These are phyloP conservation scores for Colletotrichum sojae DNA, from an alignment of 2,329 filamentous ascomycete genomes.

Conservation along the genomic window DNA sequence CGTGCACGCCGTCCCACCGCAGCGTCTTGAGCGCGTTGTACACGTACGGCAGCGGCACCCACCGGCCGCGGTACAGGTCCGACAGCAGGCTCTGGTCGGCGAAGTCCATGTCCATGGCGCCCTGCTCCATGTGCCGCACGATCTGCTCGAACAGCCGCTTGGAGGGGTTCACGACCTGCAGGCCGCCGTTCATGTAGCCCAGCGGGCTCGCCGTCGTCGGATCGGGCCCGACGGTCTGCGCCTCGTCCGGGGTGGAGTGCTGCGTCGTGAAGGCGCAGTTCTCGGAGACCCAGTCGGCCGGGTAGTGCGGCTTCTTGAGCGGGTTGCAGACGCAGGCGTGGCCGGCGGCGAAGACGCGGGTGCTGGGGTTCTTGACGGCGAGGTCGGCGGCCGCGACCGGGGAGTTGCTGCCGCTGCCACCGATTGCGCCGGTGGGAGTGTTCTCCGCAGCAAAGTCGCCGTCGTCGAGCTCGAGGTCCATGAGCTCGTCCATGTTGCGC, in stretches of 20 bases:
- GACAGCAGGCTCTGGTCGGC: conserved; percentile 72
- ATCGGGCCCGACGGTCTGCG: conserved; percentile 61
- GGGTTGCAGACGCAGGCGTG: conserved; percentile 93
- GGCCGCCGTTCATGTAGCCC: conserved; percentile 69
- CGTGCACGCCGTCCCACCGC: conserved; percentile 66
- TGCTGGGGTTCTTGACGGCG: conserved; percentile 36
- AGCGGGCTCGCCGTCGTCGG: conserved; percentile 61
- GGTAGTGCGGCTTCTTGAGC: conserved; percentile 83
- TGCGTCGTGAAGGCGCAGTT: conserved; percentile 73
- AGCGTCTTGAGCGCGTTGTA: conserved; percentile 77
- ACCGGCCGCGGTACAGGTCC: conserved; percentile 67
- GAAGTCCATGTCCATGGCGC: conserved; percentile 66
- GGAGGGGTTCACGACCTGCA: conserved; percentile 70
- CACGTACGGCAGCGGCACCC: conserved; percentile 71
- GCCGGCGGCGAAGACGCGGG: conserved; percentile 82
- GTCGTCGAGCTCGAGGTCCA: conserved; percentile 82
- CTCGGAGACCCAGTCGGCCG: conserved; percentile 73
- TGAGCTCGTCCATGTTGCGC: conserved; percentile 92
- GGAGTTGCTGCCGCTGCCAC: conserved; percentile 8
- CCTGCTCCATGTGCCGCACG: conserved; percentile 62
- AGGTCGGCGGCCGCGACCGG: conserved; percentile 18
- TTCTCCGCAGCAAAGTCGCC: conserved; percentile 39
- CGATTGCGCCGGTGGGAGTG: conserved; percentile 33
- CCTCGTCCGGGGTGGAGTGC: conserved; percentile 60
- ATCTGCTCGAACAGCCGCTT: conserved; percentile 64